Base-by-base conservation (phyloP, 805 yeast genomes). In the Wickerhamiella nectarea region DNA sequence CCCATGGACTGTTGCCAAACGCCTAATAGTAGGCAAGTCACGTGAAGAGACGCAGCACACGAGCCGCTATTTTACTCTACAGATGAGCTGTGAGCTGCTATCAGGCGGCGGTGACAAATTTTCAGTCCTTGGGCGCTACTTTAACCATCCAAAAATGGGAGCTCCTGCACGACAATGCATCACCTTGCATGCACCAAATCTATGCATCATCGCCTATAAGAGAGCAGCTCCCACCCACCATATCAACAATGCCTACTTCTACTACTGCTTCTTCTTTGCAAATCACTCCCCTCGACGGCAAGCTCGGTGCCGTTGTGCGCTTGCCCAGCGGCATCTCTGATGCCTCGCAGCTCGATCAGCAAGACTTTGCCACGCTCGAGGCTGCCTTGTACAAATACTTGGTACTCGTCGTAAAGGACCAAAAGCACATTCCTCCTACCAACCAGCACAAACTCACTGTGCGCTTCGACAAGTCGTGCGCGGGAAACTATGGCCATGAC, bases 401-500 rank as follows among this genome's bases (percentile, higher is more conserved):
- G 42, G 94, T 85, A 7, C 66, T 82, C 14, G 79, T 84, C 14
- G 72, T 85, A 44, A 89, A 89, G 35, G 69, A 70, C 34, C 89
- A 80, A 61, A 74, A 68, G n/a, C 63, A 74, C 6, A 68, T 85
- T 33, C 50, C 76, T 3, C 93, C 95, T 25, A 67, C 72, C 45
- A 77, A 87, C 1, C 95, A 85, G 62, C 82, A 79, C 62, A 61
- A 69, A 20, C 68, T 85, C 42, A 85, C 94, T 24, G 72, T 78
- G 47, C 72, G 81, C 53, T 80, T 84, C 56, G 95, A 85, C 55
- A 85, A 89, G 19, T 66, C 83, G 3, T 69, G 77, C 45, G 55
- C 55, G n/a, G 78, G 80, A 34, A 72, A 72, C 19, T 85, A 85
- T 54, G 95, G 95, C 25, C 95, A 85, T 55, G 87, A 89, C 46